Evolutionary conservation across 768 basidiomycete species (phyloP).

Genomic region (Lentinula guzmanii): DNA sequence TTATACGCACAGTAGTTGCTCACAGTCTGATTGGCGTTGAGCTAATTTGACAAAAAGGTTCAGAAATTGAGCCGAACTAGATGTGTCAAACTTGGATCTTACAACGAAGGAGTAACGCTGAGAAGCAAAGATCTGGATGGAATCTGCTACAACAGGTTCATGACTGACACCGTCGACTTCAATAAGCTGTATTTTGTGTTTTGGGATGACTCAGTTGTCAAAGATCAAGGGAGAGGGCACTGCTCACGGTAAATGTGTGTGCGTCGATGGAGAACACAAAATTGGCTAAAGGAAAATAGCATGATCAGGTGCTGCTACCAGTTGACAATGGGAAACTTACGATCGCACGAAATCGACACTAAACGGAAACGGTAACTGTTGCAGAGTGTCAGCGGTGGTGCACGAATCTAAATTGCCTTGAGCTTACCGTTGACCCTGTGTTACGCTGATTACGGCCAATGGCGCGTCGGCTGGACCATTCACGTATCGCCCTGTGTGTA

Average conservation of each 20-base stretch:
- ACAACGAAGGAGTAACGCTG: constrained; percentile 42
- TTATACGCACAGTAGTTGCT: constrained; percentile 37
- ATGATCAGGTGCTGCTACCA: not conserved
- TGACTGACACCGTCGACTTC: constrained; percentile 30
- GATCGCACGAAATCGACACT: constrained; percentile 18
- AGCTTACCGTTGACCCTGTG: constrained; percentile 13
- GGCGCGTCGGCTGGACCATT: not conserved
- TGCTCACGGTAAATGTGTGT: constrained; percentile 6
- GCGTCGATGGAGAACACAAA: constrained; percentile 16
- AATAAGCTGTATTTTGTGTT: constrained; percentile 13
- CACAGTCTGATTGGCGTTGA: constrained; percentile 33
- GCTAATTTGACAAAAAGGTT: not conserved
- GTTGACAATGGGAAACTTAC: not conserved
- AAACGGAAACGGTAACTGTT: constrained; percentile 21
- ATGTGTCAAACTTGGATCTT: not conserved
- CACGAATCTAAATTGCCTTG: not conserved
- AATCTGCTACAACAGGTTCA: constrained; percentile 29
- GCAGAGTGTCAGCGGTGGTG: not conserved
- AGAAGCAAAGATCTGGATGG: constrained; percentile 26
- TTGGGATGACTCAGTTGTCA: not conserved
- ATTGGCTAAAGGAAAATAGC: not conserved
- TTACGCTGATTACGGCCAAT: constrained; percentile 21
- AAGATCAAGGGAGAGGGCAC: not conserved
- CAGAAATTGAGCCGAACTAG: not conserved
- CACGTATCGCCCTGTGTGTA: not conserved